phyloP scores from a whole-genome alignment of 2,329 filamentous ascomycete species.

The Passalora sequoiae region DNA sequence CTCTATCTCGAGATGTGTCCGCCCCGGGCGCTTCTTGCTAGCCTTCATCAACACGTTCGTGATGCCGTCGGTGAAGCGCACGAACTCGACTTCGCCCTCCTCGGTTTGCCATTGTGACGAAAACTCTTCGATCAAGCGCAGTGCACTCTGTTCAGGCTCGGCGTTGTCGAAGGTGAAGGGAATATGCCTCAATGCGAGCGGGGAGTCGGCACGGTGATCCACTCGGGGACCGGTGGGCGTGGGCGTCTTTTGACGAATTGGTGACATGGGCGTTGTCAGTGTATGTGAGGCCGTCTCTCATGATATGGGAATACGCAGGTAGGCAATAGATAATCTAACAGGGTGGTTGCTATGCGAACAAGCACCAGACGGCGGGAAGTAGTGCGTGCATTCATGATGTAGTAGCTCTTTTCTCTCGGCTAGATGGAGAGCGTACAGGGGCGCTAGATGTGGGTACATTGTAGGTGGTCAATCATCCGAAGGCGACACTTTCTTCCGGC shows the following conservation, averaged over 20 bases:
- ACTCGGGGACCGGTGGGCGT: no score
- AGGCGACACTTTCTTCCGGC: no score
- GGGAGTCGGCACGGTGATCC: slow-evolving; percentile 29
- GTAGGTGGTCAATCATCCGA: no score
- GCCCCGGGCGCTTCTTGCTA: slow-evolving; percentile 63
- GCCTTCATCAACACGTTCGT: slow-evolving; percentile 88
- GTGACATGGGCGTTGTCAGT: slow-evolving; percentile 19
- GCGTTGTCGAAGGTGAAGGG: slow-evolving; percentile 71
- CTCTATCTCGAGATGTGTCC: slow-evolving; percentile 73
- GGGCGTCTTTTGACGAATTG: slow-evolving; percentile 18
- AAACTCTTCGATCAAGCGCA: slow-evolving; percentile 71
- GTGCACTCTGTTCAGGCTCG: slow-evolving; percentile 72
- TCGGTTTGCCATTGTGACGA: slow-evolving; percentile 75
- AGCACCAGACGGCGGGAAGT: no score
- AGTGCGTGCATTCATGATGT: no score
- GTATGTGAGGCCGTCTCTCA: slow-evolving; percentile 13
- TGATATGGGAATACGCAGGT: no score
- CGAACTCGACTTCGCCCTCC: slow-evolving; percentile 72
- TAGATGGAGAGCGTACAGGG: no score
- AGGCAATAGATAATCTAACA: no score
- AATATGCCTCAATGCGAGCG: slow-evolving; percentile 49
- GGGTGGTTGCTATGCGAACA: no score
- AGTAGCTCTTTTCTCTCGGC: no score
- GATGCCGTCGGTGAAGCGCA: slow-evolving; percentile 94
- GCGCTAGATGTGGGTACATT: no score